phyloP scores from a whole-genome alignment of 202 grass and related monocot genomes.

The Schoenoplectus triqueter region DNA sequence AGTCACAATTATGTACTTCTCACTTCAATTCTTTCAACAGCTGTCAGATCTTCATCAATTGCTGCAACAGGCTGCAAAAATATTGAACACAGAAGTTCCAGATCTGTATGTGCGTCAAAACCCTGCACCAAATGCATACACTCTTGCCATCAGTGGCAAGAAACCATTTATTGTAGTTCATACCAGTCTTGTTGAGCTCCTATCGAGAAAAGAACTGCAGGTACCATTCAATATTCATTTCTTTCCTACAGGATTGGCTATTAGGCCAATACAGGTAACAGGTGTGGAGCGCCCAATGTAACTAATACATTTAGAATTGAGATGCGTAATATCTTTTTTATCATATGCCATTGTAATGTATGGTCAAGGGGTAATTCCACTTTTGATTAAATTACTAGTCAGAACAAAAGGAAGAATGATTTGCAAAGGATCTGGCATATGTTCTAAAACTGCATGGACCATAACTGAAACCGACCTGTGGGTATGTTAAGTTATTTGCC shows the following conservation, averaged over 20 bases:
- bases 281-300: background rate
- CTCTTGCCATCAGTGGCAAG: conserved; percentile 80
- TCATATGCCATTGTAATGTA: background rate
- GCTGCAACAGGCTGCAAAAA: conserved; percentile 61
- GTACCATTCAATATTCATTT: conserved; percentile 33
- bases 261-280: background rate
- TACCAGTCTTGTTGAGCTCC: conserved; percentile 89
- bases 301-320: background rate
- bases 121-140: conserved; percentile 92
- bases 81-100: conserved; percentile 78
- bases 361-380: background rate
- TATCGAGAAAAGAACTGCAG: conserved; percentile 87
- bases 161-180: conserved; percentile 95
- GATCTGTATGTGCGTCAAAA: conserved; percentile 93
- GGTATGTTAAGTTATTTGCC: background rate
- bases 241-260: background rate
- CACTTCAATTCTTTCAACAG: conserved; percentile 43
- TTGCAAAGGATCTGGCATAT: background rate
- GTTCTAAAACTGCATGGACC: too few species aligned
- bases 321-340: background rate
- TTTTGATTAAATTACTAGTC: background rate
- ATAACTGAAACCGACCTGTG: too few species aligned
- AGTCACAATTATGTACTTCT: background rate
- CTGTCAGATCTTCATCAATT: conserved; percentile 71
- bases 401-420: background rate